These are phyloP conservation scores for Pyrenopolyporus hunteri DNA, from an alignment of 495 filamentous ascomycete species.

Conservation along the genomic window DNA sequence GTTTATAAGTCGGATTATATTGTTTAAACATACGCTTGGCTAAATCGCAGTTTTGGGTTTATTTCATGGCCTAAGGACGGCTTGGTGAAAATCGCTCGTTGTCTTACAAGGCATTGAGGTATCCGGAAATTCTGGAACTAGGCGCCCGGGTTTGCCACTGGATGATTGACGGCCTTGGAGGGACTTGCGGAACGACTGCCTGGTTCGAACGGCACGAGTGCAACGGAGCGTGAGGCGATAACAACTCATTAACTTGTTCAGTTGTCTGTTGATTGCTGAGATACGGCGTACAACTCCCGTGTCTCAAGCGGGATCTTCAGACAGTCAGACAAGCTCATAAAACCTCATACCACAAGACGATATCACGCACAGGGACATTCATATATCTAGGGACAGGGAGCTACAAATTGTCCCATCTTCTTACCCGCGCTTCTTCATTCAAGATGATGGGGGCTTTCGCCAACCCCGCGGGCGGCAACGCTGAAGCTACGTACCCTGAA, in stretches of 20 bases:
- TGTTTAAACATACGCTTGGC: no score
- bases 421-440: background rate
- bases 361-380: background rate
- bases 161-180: background rate
- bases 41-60: no score
- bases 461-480: slow-evolving; percentile 19
- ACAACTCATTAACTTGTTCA: no score
- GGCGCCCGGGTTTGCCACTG: background rate
- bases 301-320: background rate
- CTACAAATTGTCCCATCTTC: background rate
- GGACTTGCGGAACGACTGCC: no score
- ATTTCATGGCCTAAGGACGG: no score
- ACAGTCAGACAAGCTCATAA: no score
- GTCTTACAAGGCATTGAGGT: background rate
- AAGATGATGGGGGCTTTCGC: slow-evolving; percentile 31
- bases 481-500: slow-evolving; percentile 60
- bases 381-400: background rate
- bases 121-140: no score
- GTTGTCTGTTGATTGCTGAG: no score
- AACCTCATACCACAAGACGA: no score
- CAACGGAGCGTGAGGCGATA: no score
- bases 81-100: background rate
- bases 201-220: no score
- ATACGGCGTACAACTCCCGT: background rate
- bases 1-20: no score